Conservation (phyloP, 202 grass and related monocot genomes). For the Bolboschoenoplectus hybrid region DNA sequence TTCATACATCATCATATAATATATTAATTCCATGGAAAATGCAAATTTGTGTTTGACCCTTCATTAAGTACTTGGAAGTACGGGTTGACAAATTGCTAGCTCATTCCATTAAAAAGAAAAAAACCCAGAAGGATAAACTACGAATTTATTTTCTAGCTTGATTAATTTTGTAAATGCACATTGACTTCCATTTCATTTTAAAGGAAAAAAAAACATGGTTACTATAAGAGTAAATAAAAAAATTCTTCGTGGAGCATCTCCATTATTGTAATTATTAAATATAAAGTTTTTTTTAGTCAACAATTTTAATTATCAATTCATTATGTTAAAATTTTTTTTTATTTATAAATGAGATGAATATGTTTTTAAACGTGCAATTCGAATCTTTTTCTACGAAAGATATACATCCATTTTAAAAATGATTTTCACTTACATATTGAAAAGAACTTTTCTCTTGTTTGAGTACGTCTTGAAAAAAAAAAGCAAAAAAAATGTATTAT, state of each 20-base stretch:
- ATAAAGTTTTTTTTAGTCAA: not conserved
- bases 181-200: not conserved
- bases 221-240: constrained; percentile 6
- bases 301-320: not conserved
- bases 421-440: too few species aligned
- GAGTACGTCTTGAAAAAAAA: too few species aligned
- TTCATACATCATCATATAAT: not conserved
- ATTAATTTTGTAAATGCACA: too few species aligned
- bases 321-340: not conserved
- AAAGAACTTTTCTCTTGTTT: too few species aligned
- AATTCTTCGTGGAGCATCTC: not conserved
- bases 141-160: too few species aligned
- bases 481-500: too few species aligned
- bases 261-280: too few species aligned
- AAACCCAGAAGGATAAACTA: too few species aligned
- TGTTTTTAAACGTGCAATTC: not conserved
- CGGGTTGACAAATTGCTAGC: too few species aligned
- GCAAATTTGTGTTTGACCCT: not conserved
- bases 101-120: too few species aligned
- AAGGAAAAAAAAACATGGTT: not conserved
- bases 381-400: too few species aligned
- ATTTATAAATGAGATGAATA: not conserved
- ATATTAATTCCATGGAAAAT: constrained; percentile 1
- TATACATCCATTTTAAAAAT: too few species aligned
- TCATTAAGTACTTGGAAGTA: not conserved